Conservation (phyloP, 2,329 filamentous ascomycete species). For the Penicillium sp. region DNA sequence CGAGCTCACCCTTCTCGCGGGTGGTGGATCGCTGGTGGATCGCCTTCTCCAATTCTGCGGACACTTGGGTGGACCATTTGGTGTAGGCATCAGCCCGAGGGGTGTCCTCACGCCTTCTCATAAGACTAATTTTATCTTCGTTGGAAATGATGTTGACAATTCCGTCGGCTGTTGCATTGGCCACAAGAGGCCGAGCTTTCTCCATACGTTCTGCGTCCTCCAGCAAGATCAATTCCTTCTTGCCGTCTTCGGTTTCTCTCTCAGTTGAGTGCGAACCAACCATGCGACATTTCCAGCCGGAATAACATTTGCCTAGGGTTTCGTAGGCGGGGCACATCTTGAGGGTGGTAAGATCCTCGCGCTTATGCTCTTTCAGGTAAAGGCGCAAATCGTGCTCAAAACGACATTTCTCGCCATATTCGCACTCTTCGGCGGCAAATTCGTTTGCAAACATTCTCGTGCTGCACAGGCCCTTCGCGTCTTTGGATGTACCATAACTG, state of each 20-base stretch:
- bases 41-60: constrained; percentile 48
- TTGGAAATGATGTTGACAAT: constrained; percentile 72
- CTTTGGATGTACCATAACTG: constrained; percentile 74
- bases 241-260: constrained; percentile 71
- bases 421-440: constrained; percentile 74
- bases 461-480: constrained; percentile 74
- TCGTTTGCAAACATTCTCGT: constrained; percentile 70
- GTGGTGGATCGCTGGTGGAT: constrained; percentile 44
- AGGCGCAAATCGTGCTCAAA: constrained; percentile 79
- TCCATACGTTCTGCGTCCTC: constrained; percentile 53
- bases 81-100: constrained; percentile 73
- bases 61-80: constrained; percentile 71
- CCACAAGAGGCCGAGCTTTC: constrained; percentile 31
- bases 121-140: constrained; percentile 70
- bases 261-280: constrained; percentile 83
- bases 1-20: constrained; percentile 5
- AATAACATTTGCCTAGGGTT: constrained; percentile 69
- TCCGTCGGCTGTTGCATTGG: constrained; percentile 52
- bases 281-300: constrained; percentile 94
- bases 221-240: constrained; percentile 74
- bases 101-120: constrained; percentile 67
- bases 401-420: constrained; percentile 76
- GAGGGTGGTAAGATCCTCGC: constrained; percentile 74
- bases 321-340: constrained; percentile 78
- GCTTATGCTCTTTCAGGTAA: constrained; percentile 79